Base-by-base conservation (phyloP, 1,139 yeast species). In the Zygosaccharomyces sapae region DNA sequence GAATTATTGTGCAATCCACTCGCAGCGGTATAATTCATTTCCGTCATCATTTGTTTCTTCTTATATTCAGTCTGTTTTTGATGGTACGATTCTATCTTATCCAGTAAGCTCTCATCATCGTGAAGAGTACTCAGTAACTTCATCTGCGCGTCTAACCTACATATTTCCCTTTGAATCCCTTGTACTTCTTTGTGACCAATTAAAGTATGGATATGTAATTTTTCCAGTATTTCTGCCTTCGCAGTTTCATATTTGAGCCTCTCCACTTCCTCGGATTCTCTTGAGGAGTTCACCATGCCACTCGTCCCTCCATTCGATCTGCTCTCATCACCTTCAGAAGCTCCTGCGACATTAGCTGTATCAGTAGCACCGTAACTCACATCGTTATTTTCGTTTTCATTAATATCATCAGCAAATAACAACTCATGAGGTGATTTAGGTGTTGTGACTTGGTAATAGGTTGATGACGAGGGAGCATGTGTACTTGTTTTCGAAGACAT, bases 111-210 rank as follows among this genome's bases (percentile, higher is more conserved):
- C 49, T 70, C 51, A 57, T 69, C 77, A 54, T 79, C 80, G 61
- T 81, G 77, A 60, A 80, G 70, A 49, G 75, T 75, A 44, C 80
- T 67, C 53, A 82, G 62, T 1, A 79, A 70, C 8, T 76, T 67
- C 73, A 81, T 68, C 54, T 80, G 82, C 1, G 83, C 74, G 58
- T 82, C 85, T 25, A 83, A 80, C 56, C 80, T 80, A 27, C 80
- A 77, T 8, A 83, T 74, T 58, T 85, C 90, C 50, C 75, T 76
- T 51, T 81, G 80, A 4, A 84, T 74, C 38, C 75, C 65, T 22
- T 73, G 70, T 43, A 81, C 69, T 62, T 86, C 90, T 48, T 81
- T 76, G 63, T 84, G 89, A 54, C 83, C 84, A 52, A 85, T 70
- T 41, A 86, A 66, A 12, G 85, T 81, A 62, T 86, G 94, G 47